Evolutionary conservation across 805 yeast species (phyloP), one percentile per base, ranked within the genome.

Genomic region (Tetrapisispora fleetii): DNA sequence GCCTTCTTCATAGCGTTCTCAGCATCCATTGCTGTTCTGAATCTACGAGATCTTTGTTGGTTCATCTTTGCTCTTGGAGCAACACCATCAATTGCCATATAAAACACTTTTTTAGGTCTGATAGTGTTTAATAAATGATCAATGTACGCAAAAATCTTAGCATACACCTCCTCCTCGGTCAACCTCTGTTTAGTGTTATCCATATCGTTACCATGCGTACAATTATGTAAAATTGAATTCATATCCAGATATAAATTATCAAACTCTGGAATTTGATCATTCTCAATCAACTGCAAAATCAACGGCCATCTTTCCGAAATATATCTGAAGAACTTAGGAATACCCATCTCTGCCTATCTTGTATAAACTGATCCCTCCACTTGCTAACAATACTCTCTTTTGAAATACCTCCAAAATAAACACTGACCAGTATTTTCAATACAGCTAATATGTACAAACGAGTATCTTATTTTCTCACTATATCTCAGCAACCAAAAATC

Each of bases 61-160:
- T 91, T 91, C 96, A 91, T 90, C 63, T 91, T 91, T 11, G 99
- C 99, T 64, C 99, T 75, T 39, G 99, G 99, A 0, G 99, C 99
- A 46, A 91, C 98, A 64, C 99, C 99, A 70, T 91, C 99, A 58
- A 91, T 86, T 3, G 99, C 98, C 96, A 91, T 89, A 64, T 84
- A 90, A 57, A 91, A 86, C 14, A 83, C 79, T 62, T 87, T 77
- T 58, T 85, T 75, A 9, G 99, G 99, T 64, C 81, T 80, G 55
- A 93, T 89, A 24, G 88, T 79, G 52, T 82, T 82, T 60, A 93
- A 91, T 49, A 93, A 71, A 67, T 93, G 97, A 64, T 93, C 99
- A 54, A 93, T 91, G 62, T 93, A 93, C 33, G 86, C 83, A 70
- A 90, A 91, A 43, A 93, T 89, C n/a, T 91, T 83, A 17, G 88